Conservation (phyloP, 768 basidiomycete species). For the Dacryopinax spathularia region DNA sequence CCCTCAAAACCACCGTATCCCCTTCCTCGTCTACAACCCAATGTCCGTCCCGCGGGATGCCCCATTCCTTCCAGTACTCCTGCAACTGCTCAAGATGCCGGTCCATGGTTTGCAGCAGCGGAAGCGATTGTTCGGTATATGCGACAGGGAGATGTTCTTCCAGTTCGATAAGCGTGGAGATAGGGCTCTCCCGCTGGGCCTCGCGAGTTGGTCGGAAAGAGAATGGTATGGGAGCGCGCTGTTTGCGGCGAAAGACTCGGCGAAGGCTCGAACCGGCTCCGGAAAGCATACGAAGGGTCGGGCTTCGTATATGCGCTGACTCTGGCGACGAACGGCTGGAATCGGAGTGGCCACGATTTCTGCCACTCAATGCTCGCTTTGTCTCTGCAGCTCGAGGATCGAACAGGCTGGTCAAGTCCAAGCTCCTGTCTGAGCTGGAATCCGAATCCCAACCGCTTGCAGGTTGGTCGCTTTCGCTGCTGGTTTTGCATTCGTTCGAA, state of each 20-base stretch:
- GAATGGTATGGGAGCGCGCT: neutral
- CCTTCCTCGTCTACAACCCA: neutral
- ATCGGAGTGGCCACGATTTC: neutral
- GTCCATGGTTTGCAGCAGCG: neutral
- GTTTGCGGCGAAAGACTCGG: neutral
- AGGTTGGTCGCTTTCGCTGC: neutral
- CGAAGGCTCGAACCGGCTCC: neutral
- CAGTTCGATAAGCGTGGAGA: neutral
- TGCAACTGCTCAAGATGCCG: neutral
- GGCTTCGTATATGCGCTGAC: neutral
- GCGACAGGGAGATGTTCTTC: neutral
- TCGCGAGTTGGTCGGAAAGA: neutral
- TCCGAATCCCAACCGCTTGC: neutral
- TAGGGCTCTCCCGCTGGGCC: neutral
- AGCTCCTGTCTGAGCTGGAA: neutral
- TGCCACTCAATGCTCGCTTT: neutral
- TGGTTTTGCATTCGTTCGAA: no score
- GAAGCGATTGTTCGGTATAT: neutral
- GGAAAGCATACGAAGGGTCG: neutral
- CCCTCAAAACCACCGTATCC: neutral
- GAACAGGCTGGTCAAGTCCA: neutral
- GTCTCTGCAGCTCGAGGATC: neutral
- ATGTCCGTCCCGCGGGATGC: neutral
- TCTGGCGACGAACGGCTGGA: neutral
- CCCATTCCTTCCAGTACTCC: neutral